These are phyloP conservation scores for Penicillium diatomitis DNA, from an alignment of 495 filamentous ascomycete species.

Conservation along the genomic window DNA sequence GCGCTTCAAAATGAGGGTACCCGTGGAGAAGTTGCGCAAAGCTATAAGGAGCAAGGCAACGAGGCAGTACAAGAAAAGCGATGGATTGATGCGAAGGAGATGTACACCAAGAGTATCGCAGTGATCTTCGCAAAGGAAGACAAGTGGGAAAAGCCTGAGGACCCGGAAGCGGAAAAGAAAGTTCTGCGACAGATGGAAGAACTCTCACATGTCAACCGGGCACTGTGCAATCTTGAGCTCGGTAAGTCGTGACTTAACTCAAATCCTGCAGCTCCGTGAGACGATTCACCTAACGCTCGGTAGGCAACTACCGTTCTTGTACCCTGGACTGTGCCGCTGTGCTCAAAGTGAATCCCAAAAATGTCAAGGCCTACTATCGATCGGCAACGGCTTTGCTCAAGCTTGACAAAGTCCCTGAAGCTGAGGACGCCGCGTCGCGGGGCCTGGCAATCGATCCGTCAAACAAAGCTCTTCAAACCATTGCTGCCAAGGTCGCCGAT, in stretches of 20 bases:
- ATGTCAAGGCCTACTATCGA: conserved; percentile 86
- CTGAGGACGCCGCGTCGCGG: conserved; percentile 61
- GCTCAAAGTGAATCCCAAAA: conserved; percentile 63
- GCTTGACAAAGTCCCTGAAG: conserved; percentile 63
- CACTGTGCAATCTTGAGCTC: conserved; percentile 73
- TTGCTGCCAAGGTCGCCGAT: conserved; percentile 46
- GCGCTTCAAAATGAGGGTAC: conserved; percentile 91
- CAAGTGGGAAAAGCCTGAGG: conserved; percentile 35
- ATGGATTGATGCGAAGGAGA: conserved; percentile 82
- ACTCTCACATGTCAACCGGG: conserved; percentile 73
- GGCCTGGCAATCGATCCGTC: conserved; percentile 60
- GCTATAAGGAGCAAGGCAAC: conserved; percentile 85
- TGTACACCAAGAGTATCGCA: conserved; percentile 74
- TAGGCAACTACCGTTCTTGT: conserved; percentile 75
- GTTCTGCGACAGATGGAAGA: conserved; percentile 57
- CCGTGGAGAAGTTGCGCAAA: conserved; percentile 63
- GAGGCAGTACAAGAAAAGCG: conserved; percentile 65
- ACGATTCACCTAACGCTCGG: conserved; percentile 3
- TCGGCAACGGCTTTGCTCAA: conserved; percentile 65
- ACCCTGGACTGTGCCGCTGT: conserved; percentile 75
- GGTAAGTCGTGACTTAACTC: conserved; percentile 32
- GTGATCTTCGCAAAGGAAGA: conserved; percentile 55
- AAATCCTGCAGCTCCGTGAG: too few relatives aligned
- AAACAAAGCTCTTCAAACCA: conserved; percentile 47
- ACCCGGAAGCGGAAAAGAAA: conserved; percentile 44